A percentile compares a stretch with the other conserved stretches of the same genome.
These are phyloP conservation scores for Fraxinus greggii DNA, from an alignment of 305 asterid genomes.

Conservation along the genomic window DNA sequence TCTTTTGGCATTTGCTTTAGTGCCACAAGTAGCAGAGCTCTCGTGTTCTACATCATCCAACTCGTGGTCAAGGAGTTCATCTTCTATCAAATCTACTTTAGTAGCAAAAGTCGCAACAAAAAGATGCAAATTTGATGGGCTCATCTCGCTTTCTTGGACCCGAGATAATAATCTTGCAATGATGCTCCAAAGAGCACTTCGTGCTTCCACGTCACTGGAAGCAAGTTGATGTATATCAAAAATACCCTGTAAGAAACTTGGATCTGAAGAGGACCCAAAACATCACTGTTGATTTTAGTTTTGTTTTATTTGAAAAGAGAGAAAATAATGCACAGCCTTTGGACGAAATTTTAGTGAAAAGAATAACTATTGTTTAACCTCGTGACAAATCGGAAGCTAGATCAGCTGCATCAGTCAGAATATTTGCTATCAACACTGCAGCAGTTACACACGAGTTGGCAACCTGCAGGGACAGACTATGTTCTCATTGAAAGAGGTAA, in stretches of 20 bases:
- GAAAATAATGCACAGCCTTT: conserved; percentile 2
- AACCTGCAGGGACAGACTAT: conserved; percentile 42
- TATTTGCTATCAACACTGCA: conserved; percentile 67
- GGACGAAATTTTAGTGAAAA: conserved; percentile 17
- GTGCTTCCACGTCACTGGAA: conserved; percentile 60
- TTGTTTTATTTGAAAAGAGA: not conserved
- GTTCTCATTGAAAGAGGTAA: not conserved
- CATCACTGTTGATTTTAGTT: conserved; percentile 23
- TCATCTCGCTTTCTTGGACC: conserved; percentile 46
- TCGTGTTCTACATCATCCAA: conserved; percentile 35
- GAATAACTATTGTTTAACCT: conserved; percentile 39
- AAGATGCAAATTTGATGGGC: conserved; percentile 40
- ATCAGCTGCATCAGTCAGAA: conserved; percentile 55
- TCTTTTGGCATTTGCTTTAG: conserved; percentile 34
- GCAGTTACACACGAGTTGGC: conserved; percentile 74
- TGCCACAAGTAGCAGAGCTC: conserved; percentile 27
- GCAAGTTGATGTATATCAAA: conserved; percentile 68
- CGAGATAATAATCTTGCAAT: conserved; percentile 52
- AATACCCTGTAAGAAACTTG: conserved; percentile 60
- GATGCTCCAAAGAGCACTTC: conserved; percentile 71
- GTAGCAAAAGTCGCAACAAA: conserved; percentile 54
- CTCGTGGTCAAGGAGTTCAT: conserved; percentile 49
- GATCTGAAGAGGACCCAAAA: conserved; percentile 45
- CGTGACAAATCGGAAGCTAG: conserved; percentile 52
- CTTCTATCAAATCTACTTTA: conserved; percentile 62